Conservation (phyloP, 2,329 filamentous ascomycete genomes). For the Acrocalymma vagum region DNA sequence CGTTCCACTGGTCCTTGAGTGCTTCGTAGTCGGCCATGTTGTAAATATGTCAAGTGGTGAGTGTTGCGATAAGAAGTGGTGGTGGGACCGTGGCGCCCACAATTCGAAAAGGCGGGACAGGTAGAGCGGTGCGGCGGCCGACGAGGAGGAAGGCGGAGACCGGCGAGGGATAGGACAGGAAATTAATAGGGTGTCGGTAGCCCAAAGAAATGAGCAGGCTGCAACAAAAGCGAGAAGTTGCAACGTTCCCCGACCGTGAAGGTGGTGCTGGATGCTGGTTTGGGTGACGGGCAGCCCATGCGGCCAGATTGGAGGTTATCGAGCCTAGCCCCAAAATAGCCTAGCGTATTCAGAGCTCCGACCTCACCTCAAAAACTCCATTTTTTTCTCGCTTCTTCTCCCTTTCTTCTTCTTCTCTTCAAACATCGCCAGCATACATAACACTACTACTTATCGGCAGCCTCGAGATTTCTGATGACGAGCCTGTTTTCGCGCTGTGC, state of each 20-base stretch:
- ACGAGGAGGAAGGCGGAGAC: conserved; percentile 11
- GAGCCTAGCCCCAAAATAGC: conserved; percentile 20
- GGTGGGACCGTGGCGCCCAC: conserved; percentile 42
- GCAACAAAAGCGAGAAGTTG: conserved; percentile 30
- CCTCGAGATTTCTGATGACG: conserved; percentile 58
- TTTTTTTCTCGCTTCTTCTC: conserved; percentile 47
- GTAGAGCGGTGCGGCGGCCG: conserved; percentile 16
- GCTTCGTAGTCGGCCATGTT: conserved; percentile 86
- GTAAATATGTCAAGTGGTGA: conserved; percentile 19
- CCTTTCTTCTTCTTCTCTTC: conserved; percentile 53
- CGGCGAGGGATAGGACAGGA: conserved; percentile 3
- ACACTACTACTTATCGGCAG: conserved; percentile 71
- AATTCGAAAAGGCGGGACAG: conserved; percentile 38
- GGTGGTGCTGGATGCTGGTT: conserved; percentile 19
- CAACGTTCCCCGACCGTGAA: conserved; percentile 36
- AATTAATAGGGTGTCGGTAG: conserved; percentile 22
- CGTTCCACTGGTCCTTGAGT: conserved; percentile 94
- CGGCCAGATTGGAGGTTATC: conserved; percentile 45
- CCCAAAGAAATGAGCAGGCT: conserved; percentile 29
- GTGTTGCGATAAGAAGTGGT: conserved; percentile 25
- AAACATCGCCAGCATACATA: conserved; percentile 62
- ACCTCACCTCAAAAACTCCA: conserved; percentile 33
- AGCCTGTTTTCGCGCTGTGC: conserved; percentile 75
- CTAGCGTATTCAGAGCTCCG: conserved; percentile 30
- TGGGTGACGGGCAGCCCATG: conserved; percentile 26